phyloP scores from a whole-genome alignment of 1,139 yeast species.

The Pichia kudriavzevii region DNA sequence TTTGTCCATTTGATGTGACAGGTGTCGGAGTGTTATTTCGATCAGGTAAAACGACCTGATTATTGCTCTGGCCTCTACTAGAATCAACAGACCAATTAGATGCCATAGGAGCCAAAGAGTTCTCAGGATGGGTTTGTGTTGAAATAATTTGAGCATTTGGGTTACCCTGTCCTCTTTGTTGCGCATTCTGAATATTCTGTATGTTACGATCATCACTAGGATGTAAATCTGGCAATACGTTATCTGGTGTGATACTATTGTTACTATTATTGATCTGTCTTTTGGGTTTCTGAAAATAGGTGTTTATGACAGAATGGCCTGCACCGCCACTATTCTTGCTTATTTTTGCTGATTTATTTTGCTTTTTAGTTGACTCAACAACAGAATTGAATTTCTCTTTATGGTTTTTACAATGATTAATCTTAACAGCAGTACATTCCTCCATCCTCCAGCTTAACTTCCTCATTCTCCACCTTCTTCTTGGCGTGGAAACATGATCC shows the following conservation, averaged over 20 bases:
- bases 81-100: slow-evolving; percentile 26
- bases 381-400: slow-evolving; percentile 37
- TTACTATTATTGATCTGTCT: slow-evolving; percentile 12
- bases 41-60: neutral
- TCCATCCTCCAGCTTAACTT: slow-evolving; percentile 87
- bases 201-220: slow-evolving; percentile 4
- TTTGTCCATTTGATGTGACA: slow-evolving; percentile 4
- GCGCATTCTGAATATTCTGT: neutral
- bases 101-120: slow-evolving; percentile 20
- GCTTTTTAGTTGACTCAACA: slow-evolving; percentile 36
- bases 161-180: neutral
- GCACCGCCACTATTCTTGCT: slow-evolving; percentile 26
- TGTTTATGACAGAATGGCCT: slow-evolving; percentile 21
- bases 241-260: slow-evolving; percentile 7
- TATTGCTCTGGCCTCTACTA: slow-evolving; percentile 1
- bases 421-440: slow-evolving; percentile 60
- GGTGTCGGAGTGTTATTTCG: neutral
- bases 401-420: slow-evolving; percentile 53
- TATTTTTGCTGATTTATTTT: slow-evolving; percentile 19
- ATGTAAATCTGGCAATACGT: slow-evolving; percentile 2
- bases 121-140: neutral
- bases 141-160: neutral
- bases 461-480: slow-evolving; percentile 86
- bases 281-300: slow-evolving; percentile 23
- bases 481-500: slow-evolving; percentile 59